These are phyloP conservation scores for Ophiostoma tasmaniense DNA, from an alignment of 2,329 filamentous ascomycete genomes.

Conservation along the genomic window DNA sequence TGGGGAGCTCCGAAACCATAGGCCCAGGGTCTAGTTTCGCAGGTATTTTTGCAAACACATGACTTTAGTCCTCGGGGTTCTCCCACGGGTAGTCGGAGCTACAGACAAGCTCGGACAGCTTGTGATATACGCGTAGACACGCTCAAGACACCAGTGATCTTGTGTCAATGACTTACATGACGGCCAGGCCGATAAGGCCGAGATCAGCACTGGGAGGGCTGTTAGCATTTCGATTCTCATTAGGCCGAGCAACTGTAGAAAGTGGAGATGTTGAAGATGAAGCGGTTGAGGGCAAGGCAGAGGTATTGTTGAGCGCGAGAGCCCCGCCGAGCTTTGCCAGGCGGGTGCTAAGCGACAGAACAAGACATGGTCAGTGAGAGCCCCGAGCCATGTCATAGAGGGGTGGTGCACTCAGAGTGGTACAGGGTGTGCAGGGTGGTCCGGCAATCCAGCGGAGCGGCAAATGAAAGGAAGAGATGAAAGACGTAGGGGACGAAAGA, in stretches of 20 bases:
- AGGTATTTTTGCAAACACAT: neutral
- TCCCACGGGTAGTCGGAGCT: neutral
- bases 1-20: neutral
- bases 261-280: constrained; percentile 4
- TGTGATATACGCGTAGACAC: neutral
- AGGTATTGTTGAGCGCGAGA: constrained; percentile 33
- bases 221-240: constrained; percentile 42
- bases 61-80: neutral
- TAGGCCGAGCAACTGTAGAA: neutral
- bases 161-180: constrained; percentile 54
- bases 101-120: neutral
- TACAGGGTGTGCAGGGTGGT: neutral
- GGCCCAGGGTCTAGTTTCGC: neutral
- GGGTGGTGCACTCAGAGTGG: neutral
- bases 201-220: constrained; percentile 65
- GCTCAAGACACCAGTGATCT: neutral
- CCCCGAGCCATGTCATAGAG: neutral
- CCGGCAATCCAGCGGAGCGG: constrained; percentile 7
- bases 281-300: constrained; percentile 21
- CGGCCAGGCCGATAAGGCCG: constrained; percentile 85
- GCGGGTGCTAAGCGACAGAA: constrained; percentile 50
- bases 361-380: constrained; percentile 7
- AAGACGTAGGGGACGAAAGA: neutral
- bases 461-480: neutral
- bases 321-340: constrained; percentile 62